Evolutionary conservation across 768 basidiomycete genomes (phyloP).

Genomic region (Phylloporus rhodoxanthus): DNA sequence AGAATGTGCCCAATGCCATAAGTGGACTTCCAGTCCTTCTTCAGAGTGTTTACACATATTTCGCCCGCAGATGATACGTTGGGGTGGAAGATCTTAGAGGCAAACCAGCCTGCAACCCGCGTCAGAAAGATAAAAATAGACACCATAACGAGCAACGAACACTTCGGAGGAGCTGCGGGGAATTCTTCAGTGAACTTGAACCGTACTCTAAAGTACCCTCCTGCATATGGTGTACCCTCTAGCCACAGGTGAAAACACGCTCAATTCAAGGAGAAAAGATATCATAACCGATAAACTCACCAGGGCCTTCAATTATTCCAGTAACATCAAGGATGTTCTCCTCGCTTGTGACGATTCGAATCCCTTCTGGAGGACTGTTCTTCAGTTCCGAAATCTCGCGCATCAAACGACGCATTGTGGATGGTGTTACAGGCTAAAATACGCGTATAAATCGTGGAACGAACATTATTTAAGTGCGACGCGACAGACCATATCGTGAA

Average conservation of each 20-base stretch:
- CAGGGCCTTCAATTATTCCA: slow-evolving; percentile 86
- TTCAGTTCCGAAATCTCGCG: slow-evolving; percentile 79
- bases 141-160: slow-evolving; percentile 34
- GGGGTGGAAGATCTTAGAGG: slow-evolving; percentile 95
- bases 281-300: slow-evolving; percentile 39
- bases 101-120: slow-evolving; percentile 64
- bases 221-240: slow-evolving; percentile 66
- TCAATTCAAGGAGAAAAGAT: slow-evolving; percentile 5
- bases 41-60: slow-evolving; percentile 95
- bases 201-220: slow-evolving; percentile 66
- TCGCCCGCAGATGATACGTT: slow-evolving; percentile 88
- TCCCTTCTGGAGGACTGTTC: slow-evolving; percentile 85
- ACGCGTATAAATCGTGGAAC: not conserved
- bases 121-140: slow-evolving; percentile 2
- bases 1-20: slow-evolving; percentile 91
- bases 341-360: slow-evolving; percentile 78
- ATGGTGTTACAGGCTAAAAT: slow-evolving; percentile 39
- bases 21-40: slow-evolving; percentile 93
- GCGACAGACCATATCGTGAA: slow-evolving; percentile 21
- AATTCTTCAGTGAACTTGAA: slow-evolving; percentile 94
- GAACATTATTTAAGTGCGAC: not conserved
- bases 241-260: slow-evolving; percentile 5
- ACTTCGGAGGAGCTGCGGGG: slow-evolving; percentile 90
- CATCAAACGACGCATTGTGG: slow-evolving; percentile 79
- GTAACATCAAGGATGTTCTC: slow-evolving; percentile 85